Conservation (phyloP, 805 yeast genomes). For the Ogataea degrootiae region DNA sequence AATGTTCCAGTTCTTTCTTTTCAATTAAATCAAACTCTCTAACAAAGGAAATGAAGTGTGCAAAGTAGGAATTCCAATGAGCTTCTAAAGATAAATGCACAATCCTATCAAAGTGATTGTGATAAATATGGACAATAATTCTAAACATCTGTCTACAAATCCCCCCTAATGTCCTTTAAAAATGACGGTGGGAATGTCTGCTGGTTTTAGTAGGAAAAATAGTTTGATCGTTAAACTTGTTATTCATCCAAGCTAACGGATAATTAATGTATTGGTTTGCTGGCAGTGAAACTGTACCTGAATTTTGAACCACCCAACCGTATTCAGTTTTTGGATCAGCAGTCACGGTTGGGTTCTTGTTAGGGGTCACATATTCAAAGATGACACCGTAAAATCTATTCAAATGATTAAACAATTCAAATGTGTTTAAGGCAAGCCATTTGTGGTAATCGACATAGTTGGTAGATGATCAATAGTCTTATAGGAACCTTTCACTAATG, state of each 20-base stretch:
- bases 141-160: conserved; percentile 91
- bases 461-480: conserved; percentile 89
- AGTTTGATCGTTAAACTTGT: conserved; percentile 82
- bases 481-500: conserved; percentile 93
- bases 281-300: conserved; percentile 80
- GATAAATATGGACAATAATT: conserved; percentile 91
- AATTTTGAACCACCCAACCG: conserved; percentile 70
- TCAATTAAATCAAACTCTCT: conserved; percentile 83
- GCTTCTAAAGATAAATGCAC: conserved; percentile 93
- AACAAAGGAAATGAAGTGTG: conserved; percentile 85
- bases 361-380: conserved; percentile 86
- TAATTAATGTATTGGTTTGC: conserved; percentile 91
- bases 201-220: conserved; percentile 90
- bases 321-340: conserved; percentile 94
- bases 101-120: conserved; percentile 89
- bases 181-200: conserved; percentile 85
- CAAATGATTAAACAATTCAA: conserved; percentile 81
- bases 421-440: conserved; percentile 91
- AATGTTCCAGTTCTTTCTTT: conserved; percentile 76
- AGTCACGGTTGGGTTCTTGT: conserved; percentile 86
- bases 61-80: conserved; percentile 96
- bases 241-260: conserved; percentile 84
- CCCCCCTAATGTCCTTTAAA: conserved; percentile 73
- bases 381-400: conserved; percentile 89
- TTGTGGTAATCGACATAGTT: conserved; percentile 91